Conservation (phyloP, 2,329 filamentous ascomycete species). For the Cladosporium sp. region DNA sequence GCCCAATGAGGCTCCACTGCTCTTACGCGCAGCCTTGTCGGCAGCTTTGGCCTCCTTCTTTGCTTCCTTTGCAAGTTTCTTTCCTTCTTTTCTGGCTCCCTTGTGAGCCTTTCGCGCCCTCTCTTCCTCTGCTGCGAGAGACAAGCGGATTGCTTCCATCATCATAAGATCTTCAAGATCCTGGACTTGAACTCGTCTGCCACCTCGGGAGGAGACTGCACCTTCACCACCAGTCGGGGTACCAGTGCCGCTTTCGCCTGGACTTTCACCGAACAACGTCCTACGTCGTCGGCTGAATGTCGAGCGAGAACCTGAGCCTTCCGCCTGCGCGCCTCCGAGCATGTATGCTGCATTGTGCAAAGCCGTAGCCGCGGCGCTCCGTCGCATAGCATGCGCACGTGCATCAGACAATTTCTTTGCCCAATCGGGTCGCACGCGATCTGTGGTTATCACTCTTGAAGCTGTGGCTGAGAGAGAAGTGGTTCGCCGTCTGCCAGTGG, state of each 20-base stretch:
- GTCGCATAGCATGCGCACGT: slow-evolving; percentile 77
- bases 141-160: slow-evolving; percentile 90
- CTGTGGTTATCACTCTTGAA: slow-evolving; percentile 86
- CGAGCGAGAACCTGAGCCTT: slow-evolving; percentile 3
- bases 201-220: background rate
- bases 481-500: slow-evolving; percentile 57
- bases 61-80: slow-evolving; percentile 81
- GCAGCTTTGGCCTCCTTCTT: slow-evolving; percentile 65
- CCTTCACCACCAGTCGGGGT: slow-evolving; percentile 43
- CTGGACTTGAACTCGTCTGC: slow-evolving; percentile 66
- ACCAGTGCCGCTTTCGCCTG: slow-evolving; percentile 47
- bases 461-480: slow-evolving; percentile 78
- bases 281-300: slow-evolving; percentile 50
- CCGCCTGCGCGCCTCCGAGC: slow-evolving; percentile 57
- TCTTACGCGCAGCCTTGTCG: slow-evolving; percentile 47
- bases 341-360: slow-evolving; percentile 93
- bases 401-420: slow-evolving; percentile 83
- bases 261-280: slow-evolving; percentile 55
- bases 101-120: slow-evolving; percentile 84
- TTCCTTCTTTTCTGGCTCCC: slow-evolving; percentile 77
- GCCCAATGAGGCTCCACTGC: slow-evolving; percentile 53
- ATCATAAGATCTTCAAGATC: slow-evolving; percentile 99
- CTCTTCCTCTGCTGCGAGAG: slow-evolving; percentile 90
- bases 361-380: slow-evolving; percentile 90
- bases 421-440: slow-evolving; percentile 92